Conservation (phyloP, 1,139 yeast genomes). For the Suhomyces anneliseae region DNA sequence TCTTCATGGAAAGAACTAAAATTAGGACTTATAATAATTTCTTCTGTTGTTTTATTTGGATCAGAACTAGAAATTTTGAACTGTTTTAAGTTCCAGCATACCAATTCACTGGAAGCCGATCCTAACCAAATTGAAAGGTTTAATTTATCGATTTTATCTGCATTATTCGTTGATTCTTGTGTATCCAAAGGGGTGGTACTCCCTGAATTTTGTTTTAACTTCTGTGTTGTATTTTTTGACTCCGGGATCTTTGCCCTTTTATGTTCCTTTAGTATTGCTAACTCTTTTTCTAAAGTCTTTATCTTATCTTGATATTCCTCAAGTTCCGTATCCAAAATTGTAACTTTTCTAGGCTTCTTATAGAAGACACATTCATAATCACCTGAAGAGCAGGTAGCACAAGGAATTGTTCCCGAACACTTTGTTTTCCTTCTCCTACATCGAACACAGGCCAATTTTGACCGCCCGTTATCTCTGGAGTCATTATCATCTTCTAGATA, state of each 20-base stretch:
- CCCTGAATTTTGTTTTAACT: neutral
- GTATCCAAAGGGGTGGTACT: neutral
- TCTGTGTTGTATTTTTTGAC: neutral
- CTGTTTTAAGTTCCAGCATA: constrained; percentile 28
- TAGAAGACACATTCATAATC: constrained; percentile 24
- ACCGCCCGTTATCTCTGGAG: constrained; percentile 1
- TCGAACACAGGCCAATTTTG: constrained; percentile 23
- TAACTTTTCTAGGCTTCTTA: constrained; percentile 23
- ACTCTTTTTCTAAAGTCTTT: constrained; percentile 14
- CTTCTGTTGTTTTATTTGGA: constrained; percentile 7
- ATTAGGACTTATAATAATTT: constrained; percentile 22
- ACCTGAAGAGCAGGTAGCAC: constrained; percentile 19
- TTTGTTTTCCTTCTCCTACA: constrained; percentile 29
- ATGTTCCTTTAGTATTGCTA: constrained; percentile 1
- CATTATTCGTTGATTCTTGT: neutral
- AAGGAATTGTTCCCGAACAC: constrained; percentile 28
- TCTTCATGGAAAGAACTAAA: constrained; percentile 29
- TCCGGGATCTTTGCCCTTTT: neutral
- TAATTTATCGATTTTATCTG: constrained; percentile 2
- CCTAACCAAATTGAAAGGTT: constrained; percentile 21
- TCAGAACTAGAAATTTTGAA: constrained; percentile 15
- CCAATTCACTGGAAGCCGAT: constrained; percentile 29
- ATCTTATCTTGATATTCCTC: constrained; percentile 21
- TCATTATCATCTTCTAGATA: neutral
- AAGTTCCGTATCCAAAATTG: constrained; percentile 24